Evolutionary conservation across 495 filamentous ascomycete species (phyloP), one percentile per base, ranked within the genome.

Genomic region (Bombardia bombarda): DNA sequence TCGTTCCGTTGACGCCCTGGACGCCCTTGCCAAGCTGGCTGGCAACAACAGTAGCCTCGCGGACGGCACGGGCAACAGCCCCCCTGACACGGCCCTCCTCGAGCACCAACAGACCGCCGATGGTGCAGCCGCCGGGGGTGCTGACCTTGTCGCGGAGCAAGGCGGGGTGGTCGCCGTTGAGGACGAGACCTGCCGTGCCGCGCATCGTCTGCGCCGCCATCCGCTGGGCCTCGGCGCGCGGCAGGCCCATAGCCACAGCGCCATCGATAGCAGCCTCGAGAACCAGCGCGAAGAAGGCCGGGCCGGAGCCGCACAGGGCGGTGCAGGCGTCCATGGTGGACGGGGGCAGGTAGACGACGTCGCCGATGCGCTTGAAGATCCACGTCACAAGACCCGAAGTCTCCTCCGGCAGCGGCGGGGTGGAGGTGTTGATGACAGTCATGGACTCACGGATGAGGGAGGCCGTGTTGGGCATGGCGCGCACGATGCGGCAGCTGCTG

Each of bases 141-240:
- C 69, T 78, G 13, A 90, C 83, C 64, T 87, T 87, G 42, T 90
- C 86, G 40, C 79, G 70, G 37, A 90, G 57, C 32, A 90, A 53
- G 5, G 86, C 85, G 4, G 86, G 86, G 55, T 88, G 84, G 49
- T 89, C 83, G 6, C 85, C 84, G 32, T 68, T 72, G 18, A 85
- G 60, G 25, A 90, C 80, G 45, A 90, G 46, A 0, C 72, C 77
- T 1, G 85, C 80, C 9, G 84, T 75, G n/a, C 86, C 86, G 53
- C 75, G 73, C 73, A 73, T 79, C 17, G 79, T 83, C 67, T 90
- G 86, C 20, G 86, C 86, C 30, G 86, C 86, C 85, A 90, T 89
- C 40, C 76, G 57, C 52, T 80, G 80, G 3, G 84, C 85, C 62
- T 90, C 86, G 3, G 75, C 80, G 41, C 86, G 65, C 9, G 86